Conservation (phyloP, 164 flowering plant species). For the Annona cherimola region DNA sequence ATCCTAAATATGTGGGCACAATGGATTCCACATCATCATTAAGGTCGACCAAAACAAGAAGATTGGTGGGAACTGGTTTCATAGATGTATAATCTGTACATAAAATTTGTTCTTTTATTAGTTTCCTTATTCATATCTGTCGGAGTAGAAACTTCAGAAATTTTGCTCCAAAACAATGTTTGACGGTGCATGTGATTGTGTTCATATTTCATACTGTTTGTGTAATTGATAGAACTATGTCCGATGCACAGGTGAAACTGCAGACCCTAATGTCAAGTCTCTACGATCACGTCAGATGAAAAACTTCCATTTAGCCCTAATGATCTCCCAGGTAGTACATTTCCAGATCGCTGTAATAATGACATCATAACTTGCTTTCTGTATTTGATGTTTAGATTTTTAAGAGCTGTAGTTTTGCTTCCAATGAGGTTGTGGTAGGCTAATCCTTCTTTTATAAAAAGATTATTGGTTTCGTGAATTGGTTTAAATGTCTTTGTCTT, state of each 20-base stretch:
- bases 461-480: no score
- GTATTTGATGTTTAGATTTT: no score
- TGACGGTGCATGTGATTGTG: neutral
- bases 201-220: neutral
- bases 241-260: conserved; percentile 65
- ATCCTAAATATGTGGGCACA: no score
- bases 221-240: neutral
- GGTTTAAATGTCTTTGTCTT: neutral
- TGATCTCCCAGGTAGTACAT: conserved; percentile 77
- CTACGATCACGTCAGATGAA: conserved; percentile 92
- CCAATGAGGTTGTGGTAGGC: no score
- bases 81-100: no score
- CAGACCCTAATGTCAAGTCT: conserved; percentile 50
- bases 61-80: no score
- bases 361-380: neutral
- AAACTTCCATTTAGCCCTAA: conserved; percentile 87
- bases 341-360: neutral
- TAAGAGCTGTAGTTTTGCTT: no score
- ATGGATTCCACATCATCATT: no score
- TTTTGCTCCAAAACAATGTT: neutral
- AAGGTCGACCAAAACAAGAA: no score
- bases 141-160: neutral
- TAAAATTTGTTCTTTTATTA: neutral
- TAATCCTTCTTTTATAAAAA: no score
- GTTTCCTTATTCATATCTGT: neutral